Evolutionary conservation across 192 early-diverging fungal genomes (phyloP).

Genomic region (Pilaira anomala): DNA sequence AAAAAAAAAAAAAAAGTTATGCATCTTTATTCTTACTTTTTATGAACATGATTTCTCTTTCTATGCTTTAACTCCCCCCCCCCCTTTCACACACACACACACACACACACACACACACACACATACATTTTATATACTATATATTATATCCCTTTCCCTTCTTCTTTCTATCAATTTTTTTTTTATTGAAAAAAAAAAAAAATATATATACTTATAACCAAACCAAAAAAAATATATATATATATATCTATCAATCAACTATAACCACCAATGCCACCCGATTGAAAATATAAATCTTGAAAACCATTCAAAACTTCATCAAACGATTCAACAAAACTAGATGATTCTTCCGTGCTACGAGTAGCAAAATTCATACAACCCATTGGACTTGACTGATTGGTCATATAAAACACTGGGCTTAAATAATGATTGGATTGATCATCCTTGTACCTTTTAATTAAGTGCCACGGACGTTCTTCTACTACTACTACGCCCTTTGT

Average conservation of each 20-base stretch:
- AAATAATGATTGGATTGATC: conserved; percentile 17
- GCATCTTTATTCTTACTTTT: no score
- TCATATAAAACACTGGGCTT: conserved; percentile 26
- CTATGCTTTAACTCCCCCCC: no score
- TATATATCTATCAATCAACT: background rate
- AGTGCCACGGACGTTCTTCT: conserved; percentile 21
- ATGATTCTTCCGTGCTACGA: conserved; percentile 11
- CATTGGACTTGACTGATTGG: background rate
- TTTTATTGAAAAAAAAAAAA: background rate
- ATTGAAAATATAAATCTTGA: conserved; percentile 27
- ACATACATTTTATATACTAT: background rate
- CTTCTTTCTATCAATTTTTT: background rate
- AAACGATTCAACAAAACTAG: conserved; percentile 4
- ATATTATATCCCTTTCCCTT: background rate
- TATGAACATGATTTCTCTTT: no score
- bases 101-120: no score
- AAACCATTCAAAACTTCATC: conserved; percentile 24
- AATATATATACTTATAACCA: no score
- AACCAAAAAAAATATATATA: background rate
- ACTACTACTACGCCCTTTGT: background rate
- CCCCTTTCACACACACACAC: no score
- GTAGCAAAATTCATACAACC: conserved; percentile 30
- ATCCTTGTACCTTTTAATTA: conserved; percentile 18
- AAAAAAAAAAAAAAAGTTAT: no score
- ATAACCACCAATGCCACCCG: conserved; percentile 30